Percentiles rank a stretch among this genome's conserved stretches.
Evolutionary conservation across 768 basidiomycete genomes (phyloP).

Genomic region (Amanita rimosa): DNA sequence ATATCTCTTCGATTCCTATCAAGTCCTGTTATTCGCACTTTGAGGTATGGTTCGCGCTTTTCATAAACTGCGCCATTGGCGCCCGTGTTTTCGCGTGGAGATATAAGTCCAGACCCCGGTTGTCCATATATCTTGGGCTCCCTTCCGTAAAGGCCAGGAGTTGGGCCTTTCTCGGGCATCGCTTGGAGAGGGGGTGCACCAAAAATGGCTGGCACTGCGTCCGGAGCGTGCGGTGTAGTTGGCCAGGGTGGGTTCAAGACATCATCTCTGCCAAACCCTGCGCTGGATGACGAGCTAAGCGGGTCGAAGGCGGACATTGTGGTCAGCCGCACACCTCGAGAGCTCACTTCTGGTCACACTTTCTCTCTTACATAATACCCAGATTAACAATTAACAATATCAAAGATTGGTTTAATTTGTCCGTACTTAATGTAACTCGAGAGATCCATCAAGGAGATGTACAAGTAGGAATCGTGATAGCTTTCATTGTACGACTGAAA

Average conservation of each 20-base stretch:
- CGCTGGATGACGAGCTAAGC: conserved; percentile 41
- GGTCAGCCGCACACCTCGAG: background rate
- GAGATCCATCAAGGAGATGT: conserved; percentile 15
- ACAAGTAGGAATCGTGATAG: conserved; percentile 55
- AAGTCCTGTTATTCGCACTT: conserved; percentile 81
- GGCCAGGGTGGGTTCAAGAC: conserved; percentile 61
- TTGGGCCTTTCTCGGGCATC: conserved; percentile 39
- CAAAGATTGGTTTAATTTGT: background rate
- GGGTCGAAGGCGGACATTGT: conserved; percentile 55
- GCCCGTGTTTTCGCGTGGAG: conserved; percentile 52
- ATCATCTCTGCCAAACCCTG: conserved; percentile 36
- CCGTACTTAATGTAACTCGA: background rate
- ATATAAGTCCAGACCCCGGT: conserved; percentile 74
- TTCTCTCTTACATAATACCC: conserved; percentile 4
- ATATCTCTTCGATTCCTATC: conserved; percentile 95
- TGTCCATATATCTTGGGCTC: conserved; percentile 84
- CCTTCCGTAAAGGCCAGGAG: conserved; percentile 57
- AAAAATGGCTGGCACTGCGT: conserved; percentile 62
- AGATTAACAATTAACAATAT: background rate
- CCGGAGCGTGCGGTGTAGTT: conserved; percentile 64
- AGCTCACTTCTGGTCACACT: background rate
- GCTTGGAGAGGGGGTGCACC: conserved; percentile 44
- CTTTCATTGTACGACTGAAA: conserved; percentile 57
- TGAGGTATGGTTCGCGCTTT: conserved; percentile 72
- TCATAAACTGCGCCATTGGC: conserved; percentile 67